Evolutionary conservation across 1,284 basidiomycete genomes (phyloP).

Genomic region (Leccinum holopus): DNA sequence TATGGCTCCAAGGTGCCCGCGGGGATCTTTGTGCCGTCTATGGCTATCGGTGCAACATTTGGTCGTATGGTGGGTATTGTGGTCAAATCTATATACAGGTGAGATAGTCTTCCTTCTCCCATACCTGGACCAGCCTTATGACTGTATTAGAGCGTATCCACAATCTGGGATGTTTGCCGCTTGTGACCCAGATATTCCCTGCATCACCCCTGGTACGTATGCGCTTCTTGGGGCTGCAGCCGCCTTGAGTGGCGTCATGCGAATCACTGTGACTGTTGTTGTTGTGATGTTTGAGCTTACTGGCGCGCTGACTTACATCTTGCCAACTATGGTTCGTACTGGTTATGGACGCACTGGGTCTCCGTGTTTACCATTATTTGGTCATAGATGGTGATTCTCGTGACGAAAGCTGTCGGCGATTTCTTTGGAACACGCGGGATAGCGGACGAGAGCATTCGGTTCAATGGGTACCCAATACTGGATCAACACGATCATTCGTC

Average conservation of each 20-base stretch:
- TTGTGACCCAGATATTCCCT: constrained; percentile 90
- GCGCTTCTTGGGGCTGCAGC: constrained; percentile 94
- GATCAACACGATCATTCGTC: constrained; percentile 92
- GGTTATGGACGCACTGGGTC: constrained; percentile 1
- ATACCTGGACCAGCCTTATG: background rate
- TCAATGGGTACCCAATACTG: constrained; percentile 96
- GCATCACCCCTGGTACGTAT: constrained; percentile 98
- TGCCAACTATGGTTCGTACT: constrained; percentile 89
- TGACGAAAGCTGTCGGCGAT: constrained; percentile 98
- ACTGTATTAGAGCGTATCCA: constrained; percentile 67
- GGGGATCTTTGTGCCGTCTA: constrained; percentile 97
- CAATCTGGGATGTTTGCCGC: constrained; percentile 84
- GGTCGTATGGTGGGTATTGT: constrained; percentile 95
- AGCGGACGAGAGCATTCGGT: constrained; percentile 95
- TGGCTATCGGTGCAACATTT: constrained; percentile 97
- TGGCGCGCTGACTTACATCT: constrained; percentile 94
- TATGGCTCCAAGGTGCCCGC: constrained; percentile 98
- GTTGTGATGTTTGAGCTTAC: constrained; percentile 99
- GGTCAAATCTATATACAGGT: constrained; percentile 91
- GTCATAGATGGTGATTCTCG: constrained; percentile 85
- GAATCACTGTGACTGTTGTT: constrained; percentile 96
- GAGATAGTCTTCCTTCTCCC: constrained; percentile 24
- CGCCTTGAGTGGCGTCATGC: constrained; percentile 93
- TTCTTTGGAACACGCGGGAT: constrained; percentile 92
- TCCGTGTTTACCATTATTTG: constrained; percentile 6